These are phyloP conservation scores for Bruguiera parviflora DNA, from an alignment of 345 rosid species.

Conservation along the genomic window DNA sequence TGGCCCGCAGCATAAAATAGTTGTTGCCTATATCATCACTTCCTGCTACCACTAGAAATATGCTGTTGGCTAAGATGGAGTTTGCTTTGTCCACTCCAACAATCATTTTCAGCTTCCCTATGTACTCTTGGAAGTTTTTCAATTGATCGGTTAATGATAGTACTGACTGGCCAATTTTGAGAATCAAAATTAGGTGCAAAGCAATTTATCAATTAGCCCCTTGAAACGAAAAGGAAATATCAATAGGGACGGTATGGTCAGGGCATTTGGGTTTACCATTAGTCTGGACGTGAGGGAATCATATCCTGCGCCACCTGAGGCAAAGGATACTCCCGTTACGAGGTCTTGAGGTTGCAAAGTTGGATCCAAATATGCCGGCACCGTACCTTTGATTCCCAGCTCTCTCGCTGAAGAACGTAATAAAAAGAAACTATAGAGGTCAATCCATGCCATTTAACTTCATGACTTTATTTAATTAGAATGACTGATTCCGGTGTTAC, in stretches of 20 bases:
- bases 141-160: constrained; percentile 41
- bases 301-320: constrained; percentile 64
- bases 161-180: constrained; percentile 29
- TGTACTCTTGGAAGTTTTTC: constrained; percentile 38
- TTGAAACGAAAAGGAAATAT: not conserved
- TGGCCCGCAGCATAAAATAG: constrained; percentile 28
- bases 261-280: constrained; percentile 17
- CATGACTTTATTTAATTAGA: not conserved
- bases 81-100: constrained; percentile 38
- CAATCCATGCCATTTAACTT: not conserved
- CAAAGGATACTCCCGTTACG: constrained; percentile 61
- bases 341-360: constrained; percentile 43
- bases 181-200: no score
- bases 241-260: no score
- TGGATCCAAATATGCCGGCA: constrained; percentile 61
- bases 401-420: constrained; percentile 37
- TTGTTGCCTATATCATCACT: constrained; percentile 54
- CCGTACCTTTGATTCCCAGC: constrained; percentile 46
- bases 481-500: not conserved
- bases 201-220: not conserved
- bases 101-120: constrained; percentile 26
- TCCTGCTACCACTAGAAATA: constrained; percentile 40
- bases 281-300: constrained; percentile 45
- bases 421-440: not conserved
- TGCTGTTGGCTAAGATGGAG: constrained; percentile 26